Evolutionary conservation across 2,329 filamentous ascomycete genomes (phyloP), one percentile per base, ranked within the genome.

Genomic region (Aspergillus luchuensis): DNA sequence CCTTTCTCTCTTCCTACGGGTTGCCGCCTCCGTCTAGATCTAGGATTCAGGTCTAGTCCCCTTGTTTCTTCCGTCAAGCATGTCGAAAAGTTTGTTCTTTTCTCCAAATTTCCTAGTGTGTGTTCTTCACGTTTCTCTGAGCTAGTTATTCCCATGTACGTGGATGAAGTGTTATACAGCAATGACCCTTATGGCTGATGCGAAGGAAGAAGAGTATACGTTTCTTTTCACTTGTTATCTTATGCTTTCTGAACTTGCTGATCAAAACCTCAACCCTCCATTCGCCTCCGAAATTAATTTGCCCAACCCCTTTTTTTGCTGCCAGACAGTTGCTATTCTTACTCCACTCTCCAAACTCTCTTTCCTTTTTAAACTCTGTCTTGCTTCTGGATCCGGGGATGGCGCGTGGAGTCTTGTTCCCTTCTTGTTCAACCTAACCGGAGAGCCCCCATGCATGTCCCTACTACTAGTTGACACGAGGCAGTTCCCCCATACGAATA

Each of bases 71-170:
- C 65, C 66, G 69, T 71, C 67, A 65, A 72, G 67, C 72, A 72
- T 66, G 73, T 72, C 68, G 69, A 76, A 76, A 76, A 75, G 73
- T 76, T 75, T 71, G 52, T 63, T 60, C 56, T 65, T 65, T 63
- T 58, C 63, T 56, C 59, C 33, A 36, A 36, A 62, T 61, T 60
- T 59, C 63, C 54, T 61, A 63, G 61, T 65, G 62, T 66, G 33
- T 36, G 33, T 58, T 58, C 58, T 59, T 56, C 52, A 62, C 60
- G 53, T 59, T 63, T 71, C 71, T 69, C 68, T 56, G 41, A 57
- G 57, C 69, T 72, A 66, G 58, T 66, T 70, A 69, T 73, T 71
- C 68, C 67, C 68, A 70, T 71, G 67, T 70, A 68, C 67, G 67
- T 71, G 70, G 71, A 66, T 71, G 66, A 63, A 66, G 56, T 66